Evolutionary conservation across 805 yeast genomes (phyloP), one percentile per base, ranked within the genome.

Genomic region (Pichia exigua): DNA sequence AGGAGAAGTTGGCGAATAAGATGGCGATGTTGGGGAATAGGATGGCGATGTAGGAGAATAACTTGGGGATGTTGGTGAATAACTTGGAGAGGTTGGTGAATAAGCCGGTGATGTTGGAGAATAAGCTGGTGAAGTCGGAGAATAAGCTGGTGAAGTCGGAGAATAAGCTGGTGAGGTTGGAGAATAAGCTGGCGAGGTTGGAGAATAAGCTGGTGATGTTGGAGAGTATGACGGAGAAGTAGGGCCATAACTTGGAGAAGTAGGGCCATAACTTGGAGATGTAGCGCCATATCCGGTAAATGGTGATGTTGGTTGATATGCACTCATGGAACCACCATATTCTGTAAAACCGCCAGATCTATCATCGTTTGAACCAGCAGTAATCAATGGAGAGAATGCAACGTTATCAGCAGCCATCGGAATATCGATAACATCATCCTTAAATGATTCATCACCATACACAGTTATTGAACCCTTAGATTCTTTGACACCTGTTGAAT

Each of bases 351-450:
- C 95, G 51, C 96, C 96, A 32, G 83, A 75, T 50, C 76, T 74
- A 52, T 83, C 89, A 53, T 86, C 90, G 44, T 79, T 78, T 49
- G 83, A 78, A 59, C 97, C 96, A 32, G 96, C 81, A 55, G 90
- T 94, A 39, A 78, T 87, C 66, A 94, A 76, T 51, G 99, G 99
- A 46, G 99, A 94, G 76, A 94, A 94, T 61, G 87, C 88, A 59
- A 84, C 91, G 56, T 73, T 74, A 54, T 77, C 77, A 57, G 81
- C 84, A 35, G 64, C 68, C 63, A 63, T 63, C 53, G 70, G 75
- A 32, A 62, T 64, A 52, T 65, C 68, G 56, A 77, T 76, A 57
- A 76, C 72, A 63, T 82, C 83, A 54, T 83, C 80, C 62, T 82
- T 86, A 50, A 81, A 78, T 54, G 79, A 87, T 42, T 79, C 77